These are phyloP conservation scores for Entomortierella beljakovae DNA, from an alignment of 192 early-diverging fungal genomes.

Conservation along the genomic window DNA sequence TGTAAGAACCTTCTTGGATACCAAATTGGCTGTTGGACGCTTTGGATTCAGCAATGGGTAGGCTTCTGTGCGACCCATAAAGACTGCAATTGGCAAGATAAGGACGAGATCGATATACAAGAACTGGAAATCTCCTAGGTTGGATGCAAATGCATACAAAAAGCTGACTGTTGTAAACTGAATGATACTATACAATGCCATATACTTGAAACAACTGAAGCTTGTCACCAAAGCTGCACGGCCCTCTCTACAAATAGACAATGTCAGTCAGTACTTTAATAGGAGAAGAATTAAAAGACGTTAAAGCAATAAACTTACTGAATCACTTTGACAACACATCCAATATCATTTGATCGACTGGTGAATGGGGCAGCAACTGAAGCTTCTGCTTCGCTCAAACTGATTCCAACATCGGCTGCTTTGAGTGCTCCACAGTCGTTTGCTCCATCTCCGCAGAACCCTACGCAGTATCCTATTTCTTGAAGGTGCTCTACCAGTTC, in stretches of 20 bases:
- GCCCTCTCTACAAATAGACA: conserved; percentile 75
- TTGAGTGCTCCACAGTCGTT: conserved; percentile 99
- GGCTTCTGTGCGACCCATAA: conserved; percentile 93
- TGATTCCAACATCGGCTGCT: conserved; percentile 95
- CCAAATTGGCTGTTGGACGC: conserved; percentile 90
- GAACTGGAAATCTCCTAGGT: conserved; percentile 96
- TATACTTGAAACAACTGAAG: conserved; percentile 99
- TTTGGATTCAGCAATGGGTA: conserved; percentile 78
- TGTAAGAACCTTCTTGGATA: conserved; percentile 90
- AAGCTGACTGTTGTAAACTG: conserved; percentile 96
- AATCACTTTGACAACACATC: conserved; percentile 92
- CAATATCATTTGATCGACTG: conserved; percentile 87
- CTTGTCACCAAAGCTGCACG: conserved; percentile 96
- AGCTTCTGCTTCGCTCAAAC: conserved; percentile 96
- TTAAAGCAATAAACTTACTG: conserved; percentile 68
- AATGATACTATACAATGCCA: conserved; percentile 97
- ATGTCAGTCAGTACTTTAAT: background rate
- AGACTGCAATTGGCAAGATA: conserved; percentile 88
- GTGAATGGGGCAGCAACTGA: conserved; percentile 99
- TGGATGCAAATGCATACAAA: conserved; percentile 87
- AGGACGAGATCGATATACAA: conserved; percentile 94
- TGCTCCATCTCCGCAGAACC: conserved; percentile 99
- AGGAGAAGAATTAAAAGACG: conserved; percentile 9
- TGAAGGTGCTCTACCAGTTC: conserved; percentile 92
- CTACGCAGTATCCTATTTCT: conserved; percentile 90